Evolutionary conservation across 2,329 filamentous ascomycete species (phyloP).

Genomic region (Chaetomium sp.): DNA sequence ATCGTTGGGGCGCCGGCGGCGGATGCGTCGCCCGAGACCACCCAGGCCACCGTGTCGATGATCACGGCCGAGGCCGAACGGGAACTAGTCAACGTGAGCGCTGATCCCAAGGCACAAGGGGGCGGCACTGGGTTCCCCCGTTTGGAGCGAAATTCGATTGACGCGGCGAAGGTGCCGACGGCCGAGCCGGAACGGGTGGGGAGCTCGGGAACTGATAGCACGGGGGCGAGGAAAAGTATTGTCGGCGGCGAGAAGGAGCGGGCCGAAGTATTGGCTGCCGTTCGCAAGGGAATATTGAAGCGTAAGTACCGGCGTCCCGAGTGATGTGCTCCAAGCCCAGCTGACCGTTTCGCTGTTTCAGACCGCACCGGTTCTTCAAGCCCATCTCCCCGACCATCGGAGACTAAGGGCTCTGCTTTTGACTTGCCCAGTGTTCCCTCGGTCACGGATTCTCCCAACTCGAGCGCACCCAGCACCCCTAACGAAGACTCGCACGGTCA

Average conservation of each 20-base stretch:
- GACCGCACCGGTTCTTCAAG: conserved; percentile 68
- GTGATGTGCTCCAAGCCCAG: background rate
- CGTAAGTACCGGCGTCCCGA: conserved; percentile 54
- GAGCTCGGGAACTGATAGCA: conserved; percentile 62
- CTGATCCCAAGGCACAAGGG: conserved; percentile 67
- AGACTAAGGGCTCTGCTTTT: conserved; percentile 54
- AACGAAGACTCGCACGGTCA: conserved; percentile 73
- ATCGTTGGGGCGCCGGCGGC: conserved; percentile 75
- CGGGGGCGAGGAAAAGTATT: conserved; percentile 78
- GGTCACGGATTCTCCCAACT: conserved; percentile 76
- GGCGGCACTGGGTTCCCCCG: conserved; percentile 82
- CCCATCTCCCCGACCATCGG: conserved; percentile 65
- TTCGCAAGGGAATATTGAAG: conserved; percentile 95
- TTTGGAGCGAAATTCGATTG: conserved; percentile 79
- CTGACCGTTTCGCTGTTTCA: conserved; percentile 16
- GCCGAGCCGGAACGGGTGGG: conserved; percentile 53
- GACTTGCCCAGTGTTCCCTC: conserved; percentile 64
- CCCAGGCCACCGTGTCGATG: conserved; percentile 87
- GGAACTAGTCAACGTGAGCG: conserved; percentile 77
- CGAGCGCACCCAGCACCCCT: conserved; percentile 85
- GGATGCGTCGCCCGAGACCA: conserved; percentile 68
- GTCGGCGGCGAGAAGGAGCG: conserved; percentile 87
- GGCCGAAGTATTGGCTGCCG: conserved; percentile 86
- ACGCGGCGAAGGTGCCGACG: conserved; percentile 57
- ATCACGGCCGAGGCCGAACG: conserved; percentile 93